phyloP scores from a whole-genome alignment of 768 basidiomycete genomes.

The Clitopilus hobsonii region DNA sequence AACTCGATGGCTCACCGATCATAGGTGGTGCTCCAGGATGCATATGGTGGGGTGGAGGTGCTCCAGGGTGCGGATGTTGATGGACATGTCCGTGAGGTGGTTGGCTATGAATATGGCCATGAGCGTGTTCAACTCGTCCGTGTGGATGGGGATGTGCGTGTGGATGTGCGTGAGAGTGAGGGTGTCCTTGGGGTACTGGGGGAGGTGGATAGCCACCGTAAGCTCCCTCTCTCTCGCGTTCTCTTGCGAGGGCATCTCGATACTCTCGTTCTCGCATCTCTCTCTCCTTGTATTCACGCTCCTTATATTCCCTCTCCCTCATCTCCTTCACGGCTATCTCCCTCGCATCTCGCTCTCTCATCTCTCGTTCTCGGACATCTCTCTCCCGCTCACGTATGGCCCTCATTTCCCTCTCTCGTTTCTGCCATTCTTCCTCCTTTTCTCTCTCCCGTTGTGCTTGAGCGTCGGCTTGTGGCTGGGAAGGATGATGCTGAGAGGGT shows the following conservation, averaged over 20 bases:
- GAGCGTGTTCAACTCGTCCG: not conserved
- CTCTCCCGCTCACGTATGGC: not conserved
- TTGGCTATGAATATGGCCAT: not conserved
- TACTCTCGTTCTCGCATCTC: not conserved
- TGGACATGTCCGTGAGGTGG: not conserved
- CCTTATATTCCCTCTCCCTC: not conserved
- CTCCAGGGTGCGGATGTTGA: not conserved
- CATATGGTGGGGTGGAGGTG: not conserved
- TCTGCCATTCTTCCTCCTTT: conserved; percentile 8
- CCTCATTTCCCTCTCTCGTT: conserved; percentile 3
- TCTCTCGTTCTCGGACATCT: not conserved
- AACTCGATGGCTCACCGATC: not conserved
- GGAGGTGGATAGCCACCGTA: not conserved
- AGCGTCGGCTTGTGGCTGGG: too few relatives aligned
- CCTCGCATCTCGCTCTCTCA: not conserved
- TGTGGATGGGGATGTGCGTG: not conserved
- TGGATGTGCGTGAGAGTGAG: not conserved
- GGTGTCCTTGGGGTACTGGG: not conserved
- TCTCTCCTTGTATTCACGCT: conserved; percentile 11
- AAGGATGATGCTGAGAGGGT: too few relatives aligned
- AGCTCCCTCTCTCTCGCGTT: conserved; percentile 1
- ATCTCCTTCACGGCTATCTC: not conserved
- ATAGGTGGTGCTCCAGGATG: not conserved
- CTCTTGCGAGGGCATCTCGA: not conserved
- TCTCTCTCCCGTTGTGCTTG: conserved; percentile 13